These are phyloP conservation scores for Eutypella sp. DNA, from an alignment of 2,329 filamentous ascomycete genomes.

Conservation along the genomic window DNA sequence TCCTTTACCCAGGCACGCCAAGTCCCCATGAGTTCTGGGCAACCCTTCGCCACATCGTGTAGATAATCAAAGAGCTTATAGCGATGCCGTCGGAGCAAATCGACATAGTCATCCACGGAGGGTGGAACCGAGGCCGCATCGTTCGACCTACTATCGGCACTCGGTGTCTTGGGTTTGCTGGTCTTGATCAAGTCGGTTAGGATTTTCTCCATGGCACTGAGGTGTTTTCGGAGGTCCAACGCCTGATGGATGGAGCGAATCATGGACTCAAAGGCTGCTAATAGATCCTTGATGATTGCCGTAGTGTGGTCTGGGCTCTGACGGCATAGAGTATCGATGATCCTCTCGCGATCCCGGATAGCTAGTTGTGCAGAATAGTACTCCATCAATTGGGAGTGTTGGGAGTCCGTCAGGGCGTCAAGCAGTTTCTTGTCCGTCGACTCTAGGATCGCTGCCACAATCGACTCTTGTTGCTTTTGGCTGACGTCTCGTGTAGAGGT, in stretches of 20 bases:
- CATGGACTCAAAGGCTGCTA: conserved; percentile 68
- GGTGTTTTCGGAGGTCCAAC: conserved; percentile 64
- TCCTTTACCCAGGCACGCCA: conserved; percentile 58
- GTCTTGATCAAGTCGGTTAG: conserved; percentile 65
- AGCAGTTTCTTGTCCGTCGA: conserved; percentile 41
- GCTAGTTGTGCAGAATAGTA: conserved; percentile 69
- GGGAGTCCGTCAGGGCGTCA: conserved; percentile 47
- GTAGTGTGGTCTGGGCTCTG: conserved; percentile 70
- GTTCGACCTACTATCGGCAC: conserved; percentile 26
- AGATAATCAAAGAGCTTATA: conserved; percentile 63
- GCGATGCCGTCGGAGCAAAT: conserved; percentile 60
- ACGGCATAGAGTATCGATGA: conserved; percentile 62
- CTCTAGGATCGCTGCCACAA: conserved; percentile 62
- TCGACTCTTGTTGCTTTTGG: conserved; percentile 47
- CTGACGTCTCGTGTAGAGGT: conserved; percentile 56
- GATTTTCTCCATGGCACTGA: conserved; percentile 64
- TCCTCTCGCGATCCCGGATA: conserved; percentile 67
- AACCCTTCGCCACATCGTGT: conserved; percentile 63
- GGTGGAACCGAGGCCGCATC: conserved; percentile 34
- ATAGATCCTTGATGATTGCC: conserved; percentile 56
- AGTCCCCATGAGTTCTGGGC: conserved; percentile 57
- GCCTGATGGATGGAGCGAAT: conserved; percentile 67
- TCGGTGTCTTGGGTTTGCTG: conserved; percentile 42
- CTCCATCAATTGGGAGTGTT: conserved; percentile 61
- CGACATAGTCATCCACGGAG: conserved; percentile 67